A percentile compares a stretch with the other conserved stretches of the same genome.
Conservation (phyloP, 108 stramenopile species). For the Fistulifera solaris region DNA sequence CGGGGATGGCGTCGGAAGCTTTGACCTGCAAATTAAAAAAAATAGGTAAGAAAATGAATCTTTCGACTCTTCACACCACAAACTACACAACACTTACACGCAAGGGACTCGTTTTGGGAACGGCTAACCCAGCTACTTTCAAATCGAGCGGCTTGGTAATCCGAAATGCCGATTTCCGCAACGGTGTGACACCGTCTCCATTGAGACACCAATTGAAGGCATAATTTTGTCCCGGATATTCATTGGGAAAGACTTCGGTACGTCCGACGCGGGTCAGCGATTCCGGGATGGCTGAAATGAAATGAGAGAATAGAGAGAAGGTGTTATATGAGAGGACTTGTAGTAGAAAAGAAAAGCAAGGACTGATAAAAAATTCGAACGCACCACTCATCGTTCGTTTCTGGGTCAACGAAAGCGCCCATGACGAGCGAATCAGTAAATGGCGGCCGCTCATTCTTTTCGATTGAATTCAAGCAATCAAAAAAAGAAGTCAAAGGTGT, state of each 20-base stretch:
- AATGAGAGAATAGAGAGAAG: not conserved
- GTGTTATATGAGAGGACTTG: too few relatives aligned
- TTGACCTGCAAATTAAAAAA: slow-evolving; percentile 14
- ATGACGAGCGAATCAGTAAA: too few relatives aligned
- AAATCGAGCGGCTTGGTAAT: slow-evolving; percentile 81
- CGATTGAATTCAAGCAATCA: too few relatives aligned
- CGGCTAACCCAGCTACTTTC: slow-evolving; percentile 57
- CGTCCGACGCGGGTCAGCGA: slow-evolving; percentile 55
- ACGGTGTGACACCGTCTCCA: slow-evolving; percentile 79
- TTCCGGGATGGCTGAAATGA: slow-evolving; percentile 35
- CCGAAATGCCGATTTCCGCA: slow-evolving; percentile 74
- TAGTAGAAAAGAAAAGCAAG: too few relatives aligned
- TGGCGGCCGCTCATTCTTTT: too few relatives aligned
- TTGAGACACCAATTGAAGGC: slow-evolving; percentile 85
- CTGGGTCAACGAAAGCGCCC: too few relatives aligned
- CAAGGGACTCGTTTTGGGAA: slow-evolving; percentile 54
- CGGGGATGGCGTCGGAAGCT: slow-evolving; percentile 41
- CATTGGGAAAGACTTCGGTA: slow-evolving; percentile 58
- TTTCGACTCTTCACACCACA: not conserved
- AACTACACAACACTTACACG: slow-evolving; percentile 30
- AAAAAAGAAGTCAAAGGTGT: too few relatives aligned
- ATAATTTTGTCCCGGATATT: slow-evolving; percentile 81
- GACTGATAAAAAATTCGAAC: too few relatives aligned
- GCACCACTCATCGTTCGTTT: too few relatives aligned
- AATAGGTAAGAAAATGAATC: slow-evolving; percentile 9